Percentiles rank a stretch among this genome's conserved stretches.
Evolutionary conservation across 306 rosid genomes (phyloP).

Genomic region (Lathyrus sativus): DNA sequence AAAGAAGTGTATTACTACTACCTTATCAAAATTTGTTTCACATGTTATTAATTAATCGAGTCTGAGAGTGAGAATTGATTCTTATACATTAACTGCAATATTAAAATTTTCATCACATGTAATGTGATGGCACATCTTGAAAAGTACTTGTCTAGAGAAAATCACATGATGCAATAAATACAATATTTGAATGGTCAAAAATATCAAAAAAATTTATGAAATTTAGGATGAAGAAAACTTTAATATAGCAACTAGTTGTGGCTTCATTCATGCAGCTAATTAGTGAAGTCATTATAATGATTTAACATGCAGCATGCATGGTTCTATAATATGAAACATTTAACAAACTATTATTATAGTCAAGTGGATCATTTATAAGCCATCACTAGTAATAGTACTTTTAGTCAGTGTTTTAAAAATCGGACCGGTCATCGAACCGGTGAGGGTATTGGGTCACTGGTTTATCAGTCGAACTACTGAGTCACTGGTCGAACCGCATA

Average conservation of each 20-base stretch:
- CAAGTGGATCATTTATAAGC: slow-evolving; percentile 16
- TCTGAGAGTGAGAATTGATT: background rate
- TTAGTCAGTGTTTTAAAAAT: no score
- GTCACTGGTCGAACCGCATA: no score
- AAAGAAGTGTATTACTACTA: background rate
- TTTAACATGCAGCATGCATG: background rate
- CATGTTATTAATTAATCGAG: background rate
- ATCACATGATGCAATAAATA: slow-evolving; percentile 13
- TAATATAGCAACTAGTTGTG: background rate
- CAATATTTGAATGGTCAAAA: slow-evolving; percentile 13
- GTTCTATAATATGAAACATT: slow-evolving; percentile 14
- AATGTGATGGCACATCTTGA: background rate
- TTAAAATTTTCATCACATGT: background rate
- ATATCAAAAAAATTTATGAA: no score
- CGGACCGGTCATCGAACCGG: no score
- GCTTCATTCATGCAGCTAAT: slow-evolving; percentile 10
- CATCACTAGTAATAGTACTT: background rate
- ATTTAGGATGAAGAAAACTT: no score
- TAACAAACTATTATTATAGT: background rate
- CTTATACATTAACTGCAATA: background rate
- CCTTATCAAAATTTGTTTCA: background rate
- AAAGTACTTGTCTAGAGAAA: slow-evolving; percentile 2
- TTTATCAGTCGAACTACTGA: no score
- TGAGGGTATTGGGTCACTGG: no score
- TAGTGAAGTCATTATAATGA: background rate